Percentiles rank a stretch among this genome's conserved stretches.
These are phyloP conservation scores for Daedaleopsis nitida DNA, from an alignment of 768 basidiomycete species.

Conservation along the genomic window DNA sequence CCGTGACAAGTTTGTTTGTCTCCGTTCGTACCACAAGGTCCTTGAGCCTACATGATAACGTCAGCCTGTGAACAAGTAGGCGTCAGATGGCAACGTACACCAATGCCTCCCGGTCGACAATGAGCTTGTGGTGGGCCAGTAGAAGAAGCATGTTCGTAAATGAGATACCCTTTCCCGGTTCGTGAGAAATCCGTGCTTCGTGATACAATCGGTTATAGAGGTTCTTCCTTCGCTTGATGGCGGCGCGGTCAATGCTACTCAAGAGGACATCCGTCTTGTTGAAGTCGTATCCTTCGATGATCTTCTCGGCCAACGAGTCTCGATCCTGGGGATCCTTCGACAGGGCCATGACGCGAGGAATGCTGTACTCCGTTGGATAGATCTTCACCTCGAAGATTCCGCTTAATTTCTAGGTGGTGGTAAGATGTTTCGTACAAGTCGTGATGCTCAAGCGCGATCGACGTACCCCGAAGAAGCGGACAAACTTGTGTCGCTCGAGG, in stretches of 20 bases:
- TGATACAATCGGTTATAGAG: slow-evolving; percentile 81
- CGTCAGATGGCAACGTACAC: slow-evolving; percentile 55
- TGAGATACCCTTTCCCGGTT: slow-evolving; percentile 78
- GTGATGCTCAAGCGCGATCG: neutral
- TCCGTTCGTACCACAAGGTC: slow-evolving; percentile 78
- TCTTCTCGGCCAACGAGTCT: slow-evolving; percentile 34
- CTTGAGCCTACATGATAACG: slow-evolving; percentile 56
- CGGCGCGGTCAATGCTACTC: slow-evolving; percentile 61
- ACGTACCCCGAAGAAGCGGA: slow-evolving; percentile 82
- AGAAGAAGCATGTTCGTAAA: slow-evolving; percentile 89
- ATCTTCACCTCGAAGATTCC: slow-evolving; percentile 89
- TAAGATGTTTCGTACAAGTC: neutral
- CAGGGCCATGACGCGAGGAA: slow-evolving; percentile 57
- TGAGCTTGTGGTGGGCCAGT: slow-evolving; percentile 89
- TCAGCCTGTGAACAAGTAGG: slow-evolving; percentile 2
- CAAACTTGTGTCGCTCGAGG: slow-evolving; percentile 68
- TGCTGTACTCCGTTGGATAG: slow-evolving; percentile 71
- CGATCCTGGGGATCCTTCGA: slow-evolving; percentile 43
- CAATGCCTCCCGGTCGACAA: slow-evolving; percentile 86
- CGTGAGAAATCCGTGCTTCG: slow-evolving; percentile 78
- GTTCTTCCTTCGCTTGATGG: slow-evolving; percentile 65
- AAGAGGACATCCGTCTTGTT: slow-evolving; percentile 60
- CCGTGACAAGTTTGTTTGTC: slow-evolving; percentile 77
- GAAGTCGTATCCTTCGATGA: slow-evolving; percentile 62
- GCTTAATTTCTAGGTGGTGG: slow-evolving; percentile 61